Percentiles rank a stretch among this genome's conserved stretches.
Conservation (phyloP, 345 rosid species). For the Eucalyptus albens region DNA sequence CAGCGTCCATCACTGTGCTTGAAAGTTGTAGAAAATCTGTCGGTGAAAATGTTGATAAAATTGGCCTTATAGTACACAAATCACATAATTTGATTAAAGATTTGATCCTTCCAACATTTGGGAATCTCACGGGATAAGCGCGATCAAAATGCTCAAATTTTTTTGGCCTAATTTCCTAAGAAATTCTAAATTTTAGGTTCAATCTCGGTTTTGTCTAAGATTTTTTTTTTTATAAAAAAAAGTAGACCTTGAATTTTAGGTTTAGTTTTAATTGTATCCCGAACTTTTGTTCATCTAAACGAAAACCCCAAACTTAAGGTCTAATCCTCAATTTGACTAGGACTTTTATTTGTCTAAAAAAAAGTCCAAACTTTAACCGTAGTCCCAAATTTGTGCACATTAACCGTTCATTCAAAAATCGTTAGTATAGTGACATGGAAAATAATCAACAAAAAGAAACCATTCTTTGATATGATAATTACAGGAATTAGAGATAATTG, state of each 20-base stretch:
- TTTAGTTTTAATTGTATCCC: neutral
- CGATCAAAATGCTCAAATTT: neutral
- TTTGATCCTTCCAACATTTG: neutral
- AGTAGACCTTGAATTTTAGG: neutral
- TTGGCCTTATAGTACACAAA: neutral
- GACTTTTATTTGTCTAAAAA: no score
- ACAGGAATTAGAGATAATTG: neutral
- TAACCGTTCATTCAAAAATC: no score
- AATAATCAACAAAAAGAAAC: neutral
- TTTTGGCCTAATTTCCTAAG: neutral
- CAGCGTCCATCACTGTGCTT: neutral
- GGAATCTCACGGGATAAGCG: no score
- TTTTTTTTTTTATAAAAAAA: neutral
- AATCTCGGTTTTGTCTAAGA: accelerated
- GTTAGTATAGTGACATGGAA: neutral
- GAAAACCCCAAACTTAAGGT: no score
- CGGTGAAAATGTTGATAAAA: neutral
- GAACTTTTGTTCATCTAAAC: neutral
- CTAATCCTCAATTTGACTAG: no score
- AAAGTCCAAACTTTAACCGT: no score
- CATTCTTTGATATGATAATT: neutral
- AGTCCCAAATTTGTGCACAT: no score
- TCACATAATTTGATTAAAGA: neutral
- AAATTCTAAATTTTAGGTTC: neutral
- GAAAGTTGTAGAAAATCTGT: neutral